Evolutionary conservation across 2,329 filamentous ascomycete species (phyloP).

Genomic region (Leptographium galeiforme): DNA sequence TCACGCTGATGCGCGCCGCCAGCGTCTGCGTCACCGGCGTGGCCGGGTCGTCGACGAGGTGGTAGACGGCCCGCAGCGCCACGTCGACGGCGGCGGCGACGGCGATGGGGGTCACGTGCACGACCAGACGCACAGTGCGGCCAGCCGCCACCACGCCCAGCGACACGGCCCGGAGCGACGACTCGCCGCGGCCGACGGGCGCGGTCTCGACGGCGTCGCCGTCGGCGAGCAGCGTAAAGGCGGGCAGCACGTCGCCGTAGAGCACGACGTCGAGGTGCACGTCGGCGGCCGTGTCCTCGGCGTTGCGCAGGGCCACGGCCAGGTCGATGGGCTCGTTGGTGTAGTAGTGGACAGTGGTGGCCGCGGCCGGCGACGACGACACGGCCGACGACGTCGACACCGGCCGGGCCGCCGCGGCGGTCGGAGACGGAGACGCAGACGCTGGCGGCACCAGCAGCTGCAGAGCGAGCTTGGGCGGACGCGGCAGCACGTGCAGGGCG

Average conservation of each 20-base stretch:
- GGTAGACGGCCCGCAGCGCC: conserved; percentile 62
- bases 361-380: background rate
- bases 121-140: conserved; percentile 26
- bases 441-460: conserved; percentile 23
- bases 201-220: conserved; percentile 14
- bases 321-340: conserved; percentile 65
- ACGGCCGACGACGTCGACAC: background rate
- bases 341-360: conserved; percentile 50
- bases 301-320: conserved; percentile 59
- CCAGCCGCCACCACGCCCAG: conserved; percentile 35
- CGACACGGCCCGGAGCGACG: conserved; percentile 24
- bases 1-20: conserved; percentile 55
- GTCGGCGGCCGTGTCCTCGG: conserved; percentile 66
- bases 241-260: conserved; percentile 38
- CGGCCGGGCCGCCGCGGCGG: too few species aligned
- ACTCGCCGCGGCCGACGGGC: conserved; percentile 3
- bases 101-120: conserved; percentile 37
- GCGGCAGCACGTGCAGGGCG: conserved; percentile 62
- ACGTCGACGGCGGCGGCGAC: conserved; percentile 49
- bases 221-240: conserved; percentile 23
- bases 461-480: conserved; percentile 84
- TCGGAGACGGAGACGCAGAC: too few species aligned
- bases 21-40: conserved; percentile 50
- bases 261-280: conserved; percentile 58
- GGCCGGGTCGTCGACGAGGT: conserved; percentile 53